Evolutionary conservation across 768 basidiomycete genomes (phyloP).

Genomic region (Boletus rufocinnamomeus): DNA sequence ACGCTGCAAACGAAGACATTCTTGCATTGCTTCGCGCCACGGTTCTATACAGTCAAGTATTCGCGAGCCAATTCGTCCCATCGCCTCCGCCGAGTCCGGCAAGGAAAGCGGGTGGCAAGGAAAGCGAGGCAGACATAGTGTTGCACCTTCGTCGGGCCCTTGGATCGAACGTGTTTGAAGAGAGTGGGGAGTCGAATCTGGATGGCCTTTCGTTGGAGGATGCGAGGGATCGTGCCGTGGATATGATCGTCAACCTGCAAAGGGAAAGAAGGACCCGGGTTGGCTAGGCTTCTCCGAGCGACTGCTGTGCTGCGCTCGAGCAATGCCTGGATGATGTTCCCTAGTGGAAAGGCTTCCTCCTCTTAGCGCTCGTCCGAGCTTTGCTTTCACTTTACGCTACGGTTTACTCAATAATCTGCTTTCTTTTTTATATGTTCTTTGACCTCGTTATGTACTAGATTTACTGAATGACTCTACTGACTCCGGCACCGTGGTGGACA

Average conservation of each 20-base stretch:
- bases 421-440: conserved; percentile 1
- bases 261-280: conserved; percentile 26
- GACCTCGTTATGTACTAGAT: conserved; percentile 19
- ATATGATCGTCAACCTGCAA: conserved; percentile 54
- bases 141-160: conserved; percentile 55
- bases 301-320: background rate
- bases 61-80: conserved; percentile 46
- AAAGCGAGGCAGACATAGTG: conserved; percentile 35
- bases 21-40: conserved; percentile 58
- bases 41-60: conserved; percentile 62
- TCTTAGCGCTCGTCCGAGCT: background rate
- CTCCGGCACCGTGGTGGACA: background rate
- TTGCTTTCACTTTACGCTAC: background rate
- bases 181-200: conserved; percentile 19
- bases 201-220: conserved; percentile 58
- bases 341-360: background rate
- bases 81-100: conserved; percentile 64
- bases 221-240: conserved; percentile 74
- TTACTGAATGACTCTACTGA: background rate
- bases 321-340: background rate
- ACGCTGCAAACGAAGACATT: conserved; percentile 47
- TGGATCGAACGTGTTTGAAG: conserved; percentile 52
- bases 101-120: conserved; percentile 12
- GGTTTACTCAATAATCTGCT: background rate
- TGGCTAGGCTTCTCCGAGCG: conserved; percentile 5